Evolutionary conservation across 1,139 yeast genomes (phyloP).

Genomic region (Pichia sp.): DNA sequence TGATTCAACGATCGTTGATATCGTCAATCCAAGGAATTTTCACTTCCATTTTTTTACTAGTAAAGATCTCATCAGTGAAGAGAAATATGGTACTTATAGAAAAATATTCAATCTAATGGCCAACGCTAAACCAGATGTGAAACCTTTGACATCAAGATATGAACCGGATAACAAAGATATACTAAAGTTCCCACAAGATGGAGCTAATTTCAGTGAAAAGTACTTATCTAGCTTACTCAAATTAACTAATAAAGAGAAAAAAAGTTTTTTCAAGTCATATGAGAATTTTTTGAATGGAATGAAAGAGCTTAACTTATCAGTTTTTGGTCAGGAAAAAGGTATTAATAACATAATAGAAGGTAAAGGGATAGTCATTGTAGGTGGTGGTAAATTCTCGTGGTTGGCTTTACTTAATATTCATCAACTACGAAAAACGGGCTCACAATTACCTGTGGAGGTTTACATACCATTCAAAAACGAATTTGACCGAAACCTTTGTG

Average conservation of each 20-base stretch:
- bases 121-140: conserved; percentile 24
- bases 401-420: conserved; percentile 46
- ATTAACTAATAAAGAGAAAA: conserved; percentile 19
- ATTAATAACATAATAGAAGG: conserved; percentile 25
- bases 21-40: not conserved
- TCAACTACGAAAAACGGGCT: conserved; percentile 44
- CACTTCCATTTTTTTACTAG: not conserved
- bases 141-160: conserved; percentile 22
- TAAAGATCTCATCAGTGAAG: not conserved
- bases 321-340: conserved; percentile 17
- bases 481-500: conserved; percentile 43
- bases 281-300: conserved; percentile 17
- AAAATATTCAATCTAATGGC: conserved; percentile 23
- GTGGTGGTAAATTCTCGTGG: conserved; percentile 54
- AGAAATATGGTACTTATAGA: conserved; percentile 5
- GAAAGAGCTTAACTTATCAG: conserved; percentile 13
- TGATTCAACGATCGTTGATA: not conserved
- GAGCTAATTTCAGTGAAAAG: conserved; percentile 26
- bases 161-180: conserved; percentile 24
- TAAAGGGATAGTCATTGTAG: conserved; percentile 55
- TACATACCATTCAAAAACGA: conserved; percentile 47
- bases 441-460: conserved; percentile 52
- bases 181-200: conserved; percentile 30
- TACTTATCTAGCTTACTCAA: conserved; percentile 27
- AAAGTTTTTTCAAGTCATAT: conserved; percentile 25